Base-by-base conservation (phyloP, 1,139 yeast species). In the Geotrichum histeridarum region DNA sequence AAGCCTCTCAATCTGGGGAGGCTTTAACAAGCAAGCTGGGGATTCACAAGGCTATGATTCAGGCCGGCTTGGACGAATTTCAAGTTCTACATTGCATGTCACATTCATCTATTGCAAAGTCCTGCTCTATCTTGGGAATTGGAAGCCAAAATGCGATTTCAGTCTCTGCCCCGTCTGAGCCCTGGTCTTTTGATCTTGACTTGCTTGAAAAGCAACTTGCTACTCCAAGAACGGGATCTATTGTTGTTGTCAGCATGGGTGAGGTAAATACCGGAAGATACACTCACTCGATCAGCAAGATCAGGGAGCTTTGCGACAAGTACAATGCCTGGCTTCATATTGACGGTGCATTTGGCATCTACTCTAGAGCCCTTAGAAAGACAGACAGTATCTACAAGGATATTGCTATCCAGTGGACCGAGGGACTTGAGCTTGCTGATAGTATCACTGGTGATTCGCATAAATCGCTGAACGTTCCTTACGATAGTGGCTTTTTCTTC, bases 301-400 rank as follows among this genome's bases (percentile, higher is more conserved):
- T 64, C 18, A 56, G 66, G 31, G 45, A 47, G 32, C 58, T 64
- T n/a, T 64, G 68, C 48, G 64, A 61, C 51, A 57, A 56, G 49
- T 59, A 63, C 48, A 52, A 56, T n/a, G 66, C 68, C 8, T 64
- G 68, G 68, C 54, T 64, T 37, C 68, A 64, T 52, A 53, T 64
- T 35, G 68, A 64, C 53, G 68, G 66, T 8, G 68, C 68, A 2
- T 64, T 64, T 54, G 66, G 66, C 15, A 57, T 56, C 15, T 64
- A 57, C 53, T 30, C 59, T 2, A 55, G 67, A 14, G 54, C 57
- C 4, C 53, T 64, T 35, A 36, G 53, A 17, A 37, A 38, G 14
- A 30, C 48, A 9, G 27, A 14, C 18, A 41, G 38, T 30, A 33
- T 30, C 7, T 53, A 54, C 42, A 48, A 48, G n/a, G 42, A 55